Base-by-base conservation (phyloP, 352 stramenopile species). In the Phytophthora rubi region DNA sequence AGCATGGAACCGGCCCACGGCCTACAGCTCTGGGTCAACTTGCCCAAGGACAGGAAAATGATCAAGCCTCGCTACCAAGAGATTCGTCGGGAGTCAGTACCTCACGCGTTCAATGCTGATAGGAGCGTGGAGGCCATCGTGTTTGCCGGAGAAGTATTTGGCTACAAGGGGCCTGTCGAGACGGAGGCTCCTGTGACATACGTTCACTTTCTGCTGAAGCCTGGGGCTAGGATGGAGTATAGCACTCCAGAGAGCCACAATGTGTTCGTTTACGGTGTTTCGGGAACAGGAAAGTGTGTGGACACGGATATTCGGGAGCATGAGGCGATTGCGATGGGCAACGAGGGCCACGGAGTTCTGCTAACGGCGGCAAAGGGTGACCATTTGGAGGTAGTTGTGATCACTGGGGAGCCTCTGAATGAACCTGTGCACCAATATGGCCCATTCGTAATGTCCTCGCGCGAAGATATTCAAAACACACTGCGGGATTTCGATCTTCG, bases 401-500 rank as follows among this genome's bases (percentile, higher is more conserved):
- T 89, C 23, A 79, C 59, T n/a, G 81, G 80, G 15, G 39, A 87
- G 65, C 83, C 80, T 8, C 55, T 91, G 35, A 74, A 85, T 47
- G 83, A 91, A 61, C 78, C 79, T 7, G 68, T 91, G 3, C 68
- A 77, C 15, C 82, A 86, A 57, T 83, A 91, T 55, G 83, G 81
- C 16, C 81, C 83, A n/a, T 91, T 89, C 55, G 81, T 91, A 35
- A 91, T 91, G 83, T 82, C 69, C 23, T 85, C 74, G n/a, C 16
- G 62, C 8, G 65, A 78, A 12, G 79, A 88, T 48, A 88, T 88
- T 52, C 73, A 76, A 12, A 49, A 81, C 35, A 82, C 81, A 13
- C 65, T 88, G n/a, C 53, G 68, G 7, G 80, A 91, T 52, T 89
- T 81, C 60, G 69, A 88, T 26, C 47, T 70, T 9, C 70, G 72